Percentiles rank a stretch among this genome's conserved stretches.
phyloP scores from a whole-genome alignment of 352 stramenopile genomes.

The Synura sp. region DNA sequence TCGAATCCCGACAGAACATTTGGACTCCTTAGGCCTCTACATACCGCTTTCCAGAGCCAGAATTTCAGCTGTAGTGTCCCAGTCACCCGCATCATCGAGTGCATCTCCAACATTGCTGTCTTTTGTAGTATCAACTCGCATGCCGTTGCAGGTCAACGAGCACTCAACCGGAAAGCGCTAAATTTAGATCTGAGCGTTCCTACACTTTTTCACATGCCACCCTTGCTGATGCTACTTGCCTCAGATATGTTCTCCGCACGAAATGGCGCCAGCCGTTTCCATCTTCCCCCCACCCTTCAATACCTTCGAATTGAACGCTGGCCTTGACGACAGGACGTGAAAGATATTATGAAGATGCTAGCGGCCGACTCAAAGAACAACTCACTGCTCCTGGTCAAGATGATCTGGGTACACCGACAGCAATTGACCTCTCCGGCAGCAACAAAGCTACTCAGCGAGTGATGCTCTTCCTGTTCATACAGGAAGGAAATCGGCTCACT shows the following conservation, averaged over 20 bases:
- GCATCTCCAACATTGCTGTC: constrained; percentile 7
- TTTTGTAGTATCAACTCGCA: constrained; percentile 3
- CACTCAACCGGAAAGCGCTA: constrained; percentile 14
- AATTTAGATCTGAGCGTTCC: constrained; percentile 18
- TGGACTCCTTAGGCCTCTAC: constrained; percentile 25
- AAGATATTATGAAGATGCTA: constrained; percentile 23
- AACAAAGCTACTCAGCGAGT: neutral
- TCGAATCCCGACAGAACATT: constrained; percentile 7
- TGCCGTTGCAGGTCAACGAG: neutral
- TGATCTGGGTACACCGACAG: constrained; percentile 18
- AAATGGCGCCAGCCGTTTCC: neutral
- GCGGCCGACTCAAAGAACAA: constrained; percentile 9
- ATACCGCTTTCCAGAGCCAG: constrained; percentile 11
- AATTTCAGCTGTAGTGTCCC: constrained; percentile 4
- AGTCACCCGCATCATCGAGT: neutral
- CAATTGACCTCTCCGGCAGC: constrained; percentile 11
- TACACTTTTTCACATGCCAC: neutral
- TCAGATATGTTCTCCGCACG: constrained; percentile 12
- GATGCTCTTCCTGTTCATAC: constrained; percentile 10
- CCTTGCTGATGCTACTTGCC: constrained; percentile 6
- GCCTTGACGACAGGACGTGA: neutral
- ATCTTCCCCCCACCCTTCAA: constrained; percentile 25
- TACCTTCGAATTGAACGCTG: constrained; percentile 5
- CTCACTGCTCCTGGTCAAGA: constrained; percentile 22
- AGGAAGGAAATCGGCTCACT: constrained; percentile 13